Conservation (phyloP, 2,329 filamentous ascomycete species). For the Drechslerella coelobrocha region DNA sequence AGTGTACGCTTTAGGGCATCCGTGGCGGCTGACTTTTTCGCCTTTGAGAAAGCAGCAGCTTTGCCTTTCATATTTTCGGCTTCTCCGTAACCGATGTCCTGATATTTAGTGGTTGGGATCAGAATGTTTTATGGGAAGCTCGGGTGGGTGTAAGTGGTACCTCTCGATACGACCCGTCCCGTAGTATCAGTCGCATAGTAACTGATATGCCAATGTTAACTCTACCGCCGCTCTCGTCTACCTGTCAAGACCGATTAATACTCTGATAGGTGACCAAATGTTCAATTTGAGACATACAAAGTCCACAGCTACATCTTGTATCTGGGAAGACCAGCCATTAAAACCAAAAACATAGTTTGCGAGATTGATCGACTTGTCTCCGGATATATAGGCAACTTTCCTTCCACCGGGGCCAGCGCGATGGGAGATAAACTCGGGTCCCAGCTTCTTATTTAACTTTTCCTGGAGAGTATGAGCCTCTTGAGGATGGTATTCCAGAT, state of each 20-base stretch:
- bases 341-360: slow-evolving; percentile 96
- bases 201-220: slow-evolving; percentile 87
- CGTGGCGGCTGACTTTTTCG: slow-evolving; percentile 96
- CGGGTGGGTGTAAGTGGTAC: slow-evolving; percentile 56
- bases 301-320: slow-evolving; percentile 92
- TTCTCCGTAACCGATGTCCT: slow-evolving; percentile 93
- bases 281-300: slow-evolving; percentile 66
- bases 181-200: slow-evolving; percentile 85
- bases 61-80: slow-evolving; percentile 97
- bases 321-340: slow-evolving; percentile 96
- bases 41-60: slow-evolving; percentile 94
- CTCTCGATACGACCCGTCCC: slow-evolving; percentile 95
- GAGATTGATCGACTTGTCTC: slow-evolving; percentile 93
- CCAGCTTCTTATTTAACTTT: slow-evolving; percentile 88
- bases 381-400: slow-evolving; percentile 92
- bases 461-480: slow-evolving; percentile 88
- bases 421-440: slow-evolving; percentile 92
- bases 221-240: slow-evolving; percentile 80
- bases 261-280: slow-evolving; percentile 1
- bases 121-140: background rate
- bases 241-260: slow-evolving; percentile 58
- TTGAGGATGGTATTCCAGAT: slow-evolving; percentile 75
- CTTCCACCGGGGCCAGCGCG: slow-evolving; percentile 81
- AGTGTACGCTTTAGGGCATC: slow-evolving; percentile 89
- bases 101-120: background rate